Percentiles rank a stretch among this genome's conserved stretches.
Evolutionary conservation across 2,329 filamentous ascomycete genomes (phyloP).

Genomic region (Monosporascus sp.): DNA sequence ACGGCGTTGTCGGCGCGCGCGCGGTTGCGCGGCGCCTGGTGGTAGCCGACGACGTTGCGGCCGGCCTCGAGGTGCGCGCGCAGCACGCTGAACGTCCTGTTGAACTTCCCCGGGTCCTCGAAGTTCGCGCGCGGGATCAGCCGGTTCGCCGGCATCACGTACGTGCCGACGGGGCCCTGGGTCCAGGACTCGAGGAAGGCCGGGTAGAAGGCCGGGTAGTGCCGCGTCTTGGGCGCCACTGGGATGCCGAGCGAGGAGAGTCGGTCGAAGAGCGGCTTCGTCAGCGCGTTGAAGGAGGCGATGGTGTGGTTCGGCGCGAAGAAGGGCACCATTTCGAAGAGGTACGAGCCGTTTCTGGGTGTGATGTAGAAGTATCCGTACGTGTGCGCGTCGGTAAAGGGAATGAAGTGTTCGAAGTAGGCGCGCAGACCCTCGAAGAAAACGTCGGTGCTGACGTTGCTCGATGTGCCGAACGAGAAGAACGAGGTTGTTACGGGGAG

Average conservation of each 20-base stretch:
- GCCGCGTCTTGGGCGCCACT: slow-evolving; percentile 15
- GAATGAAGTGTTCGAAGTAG: slow-evolving; percentile 15
- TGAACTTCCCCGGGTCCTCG: slow-evolving; percentile 24
- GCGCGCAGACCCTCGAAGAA: slow-evolving; percentile 13
- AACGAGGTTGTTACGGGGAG: slow-evolving; percentile 6
- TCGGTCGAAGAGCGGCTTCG: slow-evolving; percentile 18
- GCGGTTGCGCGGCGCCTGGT: slow-evolving; percentile 9
- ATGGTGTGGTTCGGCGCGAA: slow-evolving; percentile 7
- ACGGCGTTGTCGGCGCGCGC: slow-evolving; percentile 24
- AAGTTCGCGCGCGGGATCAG: slow-evolving; percentile 32
- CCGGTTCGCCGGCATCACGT: slow-evolving; percentile 27
- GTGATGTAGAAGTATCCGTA: slow-evolving; percentile 18
- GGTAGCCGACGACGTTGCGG: slow-evolving; percentile 18
- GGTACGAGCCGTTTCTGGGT: not conserved
- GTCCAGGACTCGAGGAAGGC: slow-evolving; percentile 30
- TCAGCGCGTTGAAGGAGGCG: slow-evolving; percentile 7
- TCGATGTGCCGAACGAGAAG: slow-evolving; percentile 2
- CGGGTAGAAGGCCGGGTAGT: slow-evolving; percentile 26
- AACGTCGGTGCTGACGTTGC: slow-evolving; percentile 17
- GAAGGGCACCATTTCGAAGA: slow-evolving; percentile 16
- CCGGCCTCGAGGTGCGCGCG: slow-evolving; percentile 20
- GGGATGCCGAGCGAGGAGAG: slow-evolving; percentile 17
- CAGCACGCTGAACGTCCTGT: slow-evolving; percentile 20
- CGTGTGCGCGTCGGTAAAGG: slow-evolving; percentile 19
- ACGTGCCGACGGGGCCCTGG: slow-evolving; percentile 17